Conservation (phyloP, 495 filamentous ascomycete genomes). For the Apiosordaria backusii region DNA sequence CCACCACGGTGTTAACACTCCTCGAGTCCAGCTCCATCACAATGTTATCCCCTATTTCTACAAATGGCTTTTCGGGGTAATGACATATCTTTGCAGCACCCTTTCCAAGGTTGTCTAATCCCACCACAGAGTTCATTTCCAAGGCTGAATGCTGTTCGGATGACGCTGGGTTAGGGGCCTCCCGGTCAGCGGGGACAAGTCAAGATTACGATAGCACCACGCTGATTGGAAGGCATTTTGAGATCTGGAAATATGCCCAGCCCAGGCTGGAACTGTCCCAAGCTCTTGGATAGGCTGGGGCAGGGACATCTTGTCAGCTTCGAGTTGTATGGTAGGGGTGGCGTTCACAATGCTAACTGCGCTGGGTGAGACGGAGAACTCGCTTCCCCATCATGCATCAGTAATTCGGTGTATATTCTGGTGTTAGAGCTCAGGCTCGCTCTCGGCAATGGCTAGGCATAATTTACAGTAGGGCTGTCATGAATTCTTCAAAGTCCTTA, state of each 20-base stretch:
- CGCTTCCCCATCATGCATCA: background rate
- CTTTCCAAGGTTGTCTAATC: background rate
- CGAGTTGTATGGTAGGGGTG: background rate
- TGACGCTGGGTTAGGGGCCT: background rate
- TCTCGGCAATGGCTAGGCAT: too few species aligned
- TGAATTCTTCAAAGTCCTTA: constrained; percentile 34
- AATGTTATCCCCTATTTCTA: background rate
- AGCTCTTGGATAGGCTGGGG: background rate
- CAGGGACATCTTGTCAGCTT: background rate
- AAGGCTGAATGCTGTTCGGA: background rate
- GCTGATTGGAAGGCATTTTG: background rate
- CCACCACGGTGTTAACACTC: background rate
- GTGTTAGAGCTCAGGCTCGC: background rate
- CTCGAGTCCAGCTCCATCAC: constrained; percentile 6
- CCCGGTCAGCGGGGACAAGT: background rate
- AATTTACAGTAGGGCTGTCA: constrained; percentile 8
- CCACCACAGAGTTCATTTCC: background rate
- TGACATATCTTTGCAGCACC: background rate
- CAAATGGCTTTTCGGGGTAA: background rate
- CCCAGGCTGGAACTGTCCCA: background rate
- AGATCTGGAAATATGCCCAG: background rate
- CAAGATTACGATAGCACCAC: background rate
- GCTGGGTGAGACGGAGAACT: background rate
- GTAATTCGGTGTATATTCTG: background rate
- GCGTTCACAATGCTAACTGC: background rate